These are phyloP conservation scores for Sporothrix pseudoabietina DNA, from an alignment of 2,329 filamentous ascomycete species.

Conservation along the genomic window DNA sequence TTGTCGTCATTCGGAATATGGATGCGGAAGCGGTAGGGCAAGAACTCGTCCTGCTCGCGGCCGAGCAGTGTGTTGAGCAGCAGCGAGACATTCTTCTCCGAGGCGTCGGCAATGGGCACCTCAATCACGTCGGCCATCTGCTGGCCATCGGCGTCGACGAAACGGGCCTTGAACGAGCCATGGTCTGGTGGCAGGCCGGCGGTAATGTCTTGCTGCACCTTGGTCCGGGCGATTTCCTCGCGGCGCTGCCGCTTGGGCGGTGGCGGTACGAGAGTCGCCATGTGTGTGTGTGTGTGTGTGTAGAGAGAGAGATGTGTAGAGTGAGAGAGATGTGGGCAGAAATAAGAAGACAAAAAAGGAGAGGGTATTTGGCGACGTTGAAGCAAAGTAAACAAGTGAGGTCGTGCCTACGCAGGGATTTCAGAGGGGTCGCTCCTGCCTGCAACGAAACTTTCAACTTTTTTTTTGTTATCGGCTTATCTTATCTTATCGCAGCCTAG, in stretches of 20 bases:
- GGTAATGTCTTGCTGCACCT: slow-evolving; percentile 73
- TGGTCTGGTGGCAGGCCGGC: slow-evolving; percentile 67
- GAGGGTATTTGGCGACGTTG: not conserved
- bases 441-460: slow-evolving; percentile 16
- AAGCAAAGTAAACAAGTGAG: not conserved
- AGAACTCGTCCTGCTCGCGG: slow-evolving; percentile 59
- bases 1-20: slow-evolving; percentile 54
- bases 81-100: slow-evolving; percentile 84
- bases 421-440: slow-evolving; percentile 18
- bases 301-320: not conserved
- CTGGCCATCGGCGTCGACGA: slow-evolving; percentile 78
- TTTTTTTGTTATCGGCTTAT: slow-evolving; percentile 33
- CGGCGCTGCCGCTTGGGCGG: slow-evolving; percentile 75
- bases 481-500: slow-evolving; percentile 28
- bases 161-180: slow-evolving; percentile 82
- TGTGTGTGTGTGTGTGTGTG: slow-evolving; percentile 28
- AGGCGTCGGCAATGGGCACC: slow-evolving; percentile 81
- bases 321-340: too few relatives aligned
- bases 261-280: slow-evolving; percentile 44
- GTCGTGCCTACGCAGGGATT: slow-evolving; percentile 5
- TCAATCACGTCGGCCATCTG: slow-evolving; percentile 69
- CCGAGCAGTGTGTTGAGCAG: slow-evolving; percentile 83
- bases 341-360: too few relatives aligned
- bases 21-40: slow-evolving; percentile 64
- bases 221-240: slow-evolving; percentile 69